Percentiles rank a stretch among this genome's conserved stretches.
Conservation (phyloP, 176 grass and related monocot species). For the Pontederia paniculata region DNA sequence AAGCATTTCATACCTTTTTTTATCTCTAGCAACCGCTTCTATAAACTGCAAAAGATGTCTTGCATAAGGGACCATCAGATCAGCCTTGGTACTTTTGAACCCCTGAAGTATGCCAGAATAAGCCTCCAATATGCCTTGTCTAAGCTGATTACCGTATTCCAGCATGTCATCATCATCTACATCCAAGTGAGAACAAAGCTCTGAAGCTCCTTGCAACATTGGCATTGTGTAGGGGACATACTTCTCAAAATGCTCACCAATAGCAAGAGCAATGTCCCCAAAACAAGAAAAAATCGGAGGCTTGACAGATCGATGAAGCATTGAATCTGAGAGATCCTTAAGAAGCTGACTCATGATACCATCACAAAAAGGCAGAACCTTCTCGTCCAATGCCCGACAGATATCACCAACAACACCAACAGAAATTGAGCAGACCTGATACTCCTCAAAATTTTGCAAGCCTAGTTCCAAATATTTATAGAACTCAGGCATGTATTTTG, state of each 20-base stretch:
- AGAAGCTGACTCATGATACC: constrained; percentile 78
- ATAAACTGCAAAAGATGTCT: constrained; percentile 56
- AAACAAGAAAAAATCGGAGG: constrained; percentile 77
- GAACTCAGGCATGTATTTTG: constrained; percentile 72
- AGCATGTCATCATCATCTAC: constrained; percentile 67
- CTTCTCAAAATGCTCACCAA: constrained; percentile 80
- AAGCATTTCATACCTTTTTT: constrained; percentile 38
- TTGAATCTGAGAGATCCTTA: constrained; percentile 72
- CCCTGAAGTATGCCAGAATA: constrained; percentile 90
- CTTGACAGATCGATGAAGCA: constrained; percentile 72
- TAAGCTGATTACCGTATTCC: constrained; percentile 75
- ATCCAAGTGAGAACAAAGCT: constrained; percentile 48
- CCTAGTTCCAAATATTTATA: constrained; percentile 75
- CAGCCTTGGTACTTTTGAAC: constrained; percentile 63
- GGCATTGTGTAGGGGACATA: constrained; percentile 70
- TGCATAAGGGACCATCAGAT: constrained; percentile 67
- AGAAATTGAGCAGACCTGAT: constrained; percentile 82
- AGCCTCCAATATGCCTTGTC: constrained; percentile 74
- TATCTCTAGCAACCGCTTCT: constrained; percentile 56
- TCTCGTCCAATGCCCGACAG: constrained; percentile 71
- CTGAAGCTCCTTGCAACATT: constrained; percentile 77
- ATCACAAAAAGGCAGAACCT: constrained; percentile 72
- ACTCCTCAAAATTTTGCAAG: constrained; percentile 78
- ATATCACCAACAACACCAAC: constrained; percentile 87
- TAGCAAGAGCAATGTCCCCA: constrained; percentile 87